These are phyloP conservation scores for Gossypium anomalum DNA, from an alignment of 345 rosid species.

Conservation along the genomic window DNA sequence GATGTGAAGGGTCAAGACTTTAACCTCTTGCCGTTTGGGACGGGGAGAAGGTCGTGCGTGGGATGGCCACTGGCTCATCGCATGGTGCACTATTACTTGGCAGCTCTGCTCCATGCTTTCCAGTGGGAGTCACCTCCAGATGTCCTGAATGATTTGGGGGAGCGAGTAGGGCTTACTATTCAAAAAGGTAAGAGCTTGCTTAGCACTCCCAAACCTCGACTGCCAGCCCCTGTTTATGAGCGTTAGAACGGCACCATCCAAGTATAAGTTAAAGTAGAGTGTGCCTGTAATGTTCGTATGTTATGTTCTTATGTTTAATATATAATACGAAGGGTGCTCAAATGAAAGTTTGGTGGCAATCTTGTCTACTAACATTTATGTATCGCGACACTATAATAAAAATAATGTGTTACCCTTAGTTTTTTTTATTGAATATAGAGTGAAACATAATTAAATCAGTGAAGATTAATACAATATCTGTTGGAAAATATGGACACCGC, in stretches of 20 bases:
- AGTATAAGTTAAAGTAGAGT: neutral
- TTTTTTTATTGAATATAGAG: too few species aligned
- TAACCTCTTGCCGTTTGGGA: conserved; percentile 43
- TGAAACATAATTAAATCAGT: too few species aligned
- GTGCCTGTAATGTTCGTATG: neutral
- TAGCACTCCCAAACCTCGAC: conserved; percentile 15
- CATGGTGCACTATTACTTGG: conserved; percentile 21
- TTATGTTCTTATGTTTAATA: neutral
- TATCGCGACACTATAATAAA: neutral
- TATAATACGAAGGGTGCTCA: neutral
- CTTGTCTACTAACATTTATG: neutral
- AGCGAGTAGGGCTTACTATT: conserved; percentile 15
- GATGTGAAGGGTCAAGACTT: conserved; percentile 39
- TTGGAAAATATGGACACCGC: too few species aligned
- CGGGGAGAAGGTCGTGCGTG: conserved; percentile 34
- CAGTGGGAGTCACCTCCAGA: conserved; percentile 14
- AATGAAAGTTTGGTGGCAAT: neutral
- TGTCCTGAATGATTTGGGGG: neutral
- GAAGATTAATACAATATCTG: too few species aligned
- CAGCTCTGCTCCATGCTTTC: conserved; percentile 18
- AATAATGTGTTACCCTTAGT: neutral
- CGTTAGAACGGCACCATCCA: neutral
- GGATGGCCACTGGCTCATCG: conserved; percentile 26
- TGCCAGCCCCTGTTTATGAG: neutral
- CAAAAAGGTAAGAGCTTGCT: conserved; percentile 23